phyloP scores from a whole-genome alignment of 164 flowering plant genomes.

The Amborella trichopoda region DNA sequence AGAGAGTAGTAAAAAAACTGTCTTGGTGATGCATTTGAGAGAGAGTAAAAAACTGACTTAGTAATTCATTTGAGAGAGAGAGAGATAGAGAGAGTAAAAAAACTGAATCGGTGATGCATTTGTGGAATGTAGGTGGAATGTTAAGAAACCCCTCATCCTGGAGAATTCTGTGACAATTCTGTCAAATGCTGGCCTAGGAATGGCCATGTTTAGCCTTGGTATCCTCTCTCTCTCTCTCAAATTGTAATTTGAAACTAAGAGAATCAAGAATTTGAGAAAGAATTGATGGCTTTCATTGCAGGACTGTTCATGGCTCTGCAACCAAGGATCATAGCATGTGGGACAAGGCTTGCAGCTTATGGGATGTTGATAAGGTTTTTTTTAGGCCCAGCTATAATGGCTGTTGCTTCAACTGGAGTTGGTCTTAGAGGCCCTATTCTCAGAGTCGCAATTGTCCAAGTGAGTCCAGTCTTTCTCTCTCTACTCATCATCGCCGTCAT shows the following conservation, averaged over 20 bases:
- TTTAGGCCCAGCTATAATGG: slow-evolving; percentile 30
- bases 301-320: slow-evolving; percentile 34
- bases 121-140: slow-evolving; percentile 21
- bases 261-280: not conserved
- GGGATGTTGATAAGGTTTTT: slow-evolving; percentile 25
- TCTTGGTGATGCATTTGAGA: no score
- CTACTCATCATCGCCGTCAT: no score
- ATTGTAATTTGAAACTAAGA: not conserved
- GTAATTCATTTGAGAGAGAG: no score
- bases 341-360: slow-evolving; percentile 19
- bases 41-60: no score
- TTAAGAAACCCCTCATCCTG: slow-evolving; percentile 22
- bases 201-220: slow-evolving; percentile 43
- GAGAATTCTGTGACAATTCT: slow-evolving; percentile 23
- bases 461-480: no score
- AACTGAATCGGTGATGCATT: no score
- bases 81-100: no score
- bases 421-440: slow-evolving; percentile 23
- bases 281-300: slow-evolving; percentile 2
- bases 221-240: not conserved
- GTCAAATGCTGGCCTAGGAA: slow-evolving; percentile 33
- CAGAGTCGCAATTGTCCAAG: slow-evolving; percentile 28
- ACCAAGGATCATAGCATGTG: slow-evolving; percentile 33
- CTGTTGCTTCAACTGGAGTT: slow-evolving; percentile 22
- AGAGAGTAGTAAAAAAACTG: no score